Base-by-base conservation (phyloP, 2,329 filamentous ascomycete species). In the Penicillium sp. region DNA sequence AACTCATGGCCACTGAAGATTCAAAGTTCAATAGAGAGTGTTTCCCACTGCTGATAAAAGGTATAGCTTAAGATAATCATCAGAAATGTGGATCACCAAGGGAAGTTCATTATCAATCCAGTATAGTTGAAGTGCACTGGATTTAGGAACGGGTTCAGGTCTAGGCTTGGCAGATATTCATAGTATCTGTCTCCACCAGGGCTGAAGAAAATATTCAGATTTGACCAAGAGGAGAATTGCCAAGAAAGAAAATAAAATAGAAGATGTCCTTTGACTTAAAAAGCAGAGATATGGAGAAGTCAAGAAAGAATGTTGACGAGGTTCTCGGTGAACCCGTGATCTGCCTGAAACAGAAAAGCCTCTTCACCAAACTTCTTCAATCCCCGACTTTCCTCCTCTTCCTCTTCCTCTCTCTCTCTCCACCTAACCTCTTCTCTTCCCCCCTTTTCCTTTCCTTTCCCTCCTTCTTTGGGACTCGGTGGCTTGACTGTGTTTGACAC, bases 401-500 rank as follows among this genome's bases (percentile, higher is more conserved):
- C 58, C 61, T 52, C 53, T 51, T 61, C n/a, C 53, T 61, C n/a
- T 33, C 12, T 13, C 53, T 52, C 55, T 57, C 55, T 59, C 57
- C 52, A 61, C 62, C 65, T 49, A 53, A 51, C 39, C 43, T 36
- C 55, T 45, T 54, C 50, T 57, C 60, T 57, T 49, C 51, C 57
- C 57, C 61, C 59, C 59, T 61, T 65, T 61, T 55, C 58, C 50
- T 61, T 58, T 62, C 61, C 58, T 58, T 69, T 65, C 47, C 63
- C 60, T 65, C 64, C 61, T 60, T 60, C 65, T 65, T 61, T 65
- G 68, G 64, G 50, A 58, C 55, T 39, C 57, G 63, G 58, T 61
- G 71, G 67, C 68, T 69, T 72, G 70, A 64, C 29, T 74, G 75
- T 77, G 75, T 77, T 77, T 77, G 75, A 78, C 73, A 78, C 75